Conservation (phyloP, 768 basidiomycete genomes). For the Filobasidium floriforme region DNA sequence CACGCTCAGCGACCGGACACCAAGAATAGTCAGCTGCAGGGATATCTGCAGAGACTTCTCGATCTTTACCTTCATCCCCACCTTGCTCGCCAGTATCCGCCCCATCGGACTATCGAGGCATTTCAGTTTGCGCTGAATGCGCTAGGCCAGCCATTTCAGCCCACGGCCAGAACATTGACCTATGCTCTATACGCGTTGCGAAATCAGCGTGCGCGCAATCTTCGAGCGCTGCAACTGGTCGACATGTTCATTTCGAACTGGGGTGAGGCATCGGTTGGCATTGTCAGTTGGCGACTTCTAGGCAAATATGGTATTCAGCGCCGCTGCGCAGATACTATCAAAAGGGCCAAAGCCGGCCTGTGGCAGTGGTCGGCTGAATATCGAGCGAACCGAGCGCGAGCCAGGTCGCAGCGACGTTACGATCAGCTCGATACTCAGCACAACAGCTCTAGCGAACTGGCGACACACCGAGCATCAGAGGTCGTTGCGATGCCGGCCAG, state of each 20-base stretch:
- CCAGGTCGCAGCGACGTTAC: no score
- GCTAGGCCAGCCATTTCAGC: neutral
- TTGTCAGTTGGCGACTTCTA: neutral
- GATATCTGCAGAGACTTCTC: neutral
- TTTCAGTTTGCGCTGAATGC: neutral
- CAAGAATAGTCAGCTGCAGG: neutral
- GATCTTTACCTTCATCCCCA: constrained; percentile 6
- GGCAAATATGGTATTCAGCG: neutral
- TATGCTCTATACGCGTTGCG: neutral
- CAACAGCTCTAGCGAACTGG: no score
- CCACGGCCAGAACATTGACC: neutral
- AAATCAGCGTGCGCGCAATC: neutral
- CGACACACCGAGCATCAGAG: no score
- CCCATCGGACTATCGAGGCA: neutral
- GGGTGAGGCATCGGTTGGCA: neutral
- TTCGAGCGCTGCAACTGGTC: neutral
- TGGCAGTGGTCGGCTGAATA: neutral
- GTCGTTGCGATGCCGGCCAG: no score
- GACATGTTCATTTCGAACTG: neutral
- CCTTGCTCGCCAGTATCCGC: neutral
- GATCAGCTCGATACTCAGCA: no score
- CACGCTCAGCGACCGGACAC: neutral
- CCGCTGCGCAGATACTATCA: neutral
- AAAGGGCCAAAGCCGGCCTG: neutral
- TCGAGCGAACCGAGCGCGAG: no score